Evolutionary conservation across 768 basidiomycete species (phyloP), one percentile per base, ranked within the genome.

Genomic region (Tulasnella sp.): DNA sequence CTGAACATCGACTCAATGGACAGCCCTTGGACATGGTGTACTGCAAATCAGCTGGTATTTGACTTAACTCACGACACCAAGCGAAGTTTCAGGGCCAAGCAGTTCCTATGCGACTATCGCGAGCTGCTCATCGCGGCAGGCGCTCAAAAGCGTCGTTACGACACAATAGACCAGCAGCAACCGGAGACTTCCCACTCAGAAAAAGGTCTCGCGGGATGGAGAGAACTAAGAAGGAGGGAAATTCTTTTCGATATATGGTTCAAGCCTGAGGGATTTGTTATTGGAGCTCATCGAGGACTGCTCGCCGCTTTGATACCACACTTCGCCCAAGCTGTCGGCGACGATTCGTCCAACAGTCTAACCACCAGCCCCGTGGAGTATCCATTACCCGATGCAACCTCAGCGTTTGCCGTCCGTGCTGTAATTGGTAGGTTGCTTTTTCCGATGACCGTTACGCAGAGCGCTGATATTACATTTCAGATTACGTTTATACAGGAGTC

Each of bases 291-390:
- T 51, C 74, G 44, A 0, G 29, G 23, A 32, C 20, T 75, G n/a
- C 32, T 75, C 40, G 74, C 74, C 0, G 74, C 74, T 32, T 13
- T 67, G n/a, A 37, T 51, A 29, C 57, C 74, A 32, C 57, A 75
- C 51, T 75, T 75, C 57, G 35, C 55, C n/a, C 57, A n/a, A 15
- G 48, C 29, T 23, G 5, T 32, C 5, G 39, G 23, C 5, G 46
- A 15, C 37, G 16, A 6, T 18, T 74, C 73, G 18, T 0, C 40
- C 20, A 74, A 44, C 15, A 44, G 3, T 2, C 13, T 44, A 16
- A 3, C 29, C 20, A 7, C 73, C 42, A 18, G 29, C 9, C 1
- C 20, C 20, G 44, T 42, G 1, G 74, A 42, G 10, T 32, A 51
- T 55, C 40, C 40, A 70, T 23, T 48, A 23, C 40, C 37, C 10